These are phyloP conservation scores for Solanum verrucosum DNA, from an alignment of 257 asterid species.

Conservation along the genomic window DNA sequence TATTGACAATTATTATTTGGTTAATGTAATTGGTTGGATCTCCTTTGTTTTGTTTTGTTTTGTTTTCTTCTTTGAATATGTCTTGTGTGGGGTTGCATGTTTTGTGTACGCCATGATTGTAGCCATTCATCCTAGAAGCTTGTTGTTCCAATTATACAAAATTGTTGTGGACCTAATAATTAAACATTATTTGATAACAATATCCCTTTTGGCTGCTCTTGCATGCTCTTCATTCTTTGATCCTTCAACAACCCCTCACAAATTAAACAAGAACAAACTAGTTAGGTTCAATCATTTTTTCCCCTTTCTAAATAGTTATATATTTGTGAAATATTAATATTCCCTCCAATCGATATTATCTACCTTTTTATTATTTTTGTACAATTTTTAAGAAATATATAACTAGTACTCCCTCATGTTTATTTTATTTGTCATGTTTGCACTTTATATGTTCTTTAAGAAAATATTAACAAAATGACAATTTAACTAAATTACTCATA, in stretches of 20 bases:
- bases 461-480: background rate
- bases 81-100: background rate
- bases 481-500: background rate
- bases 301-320: background rate
- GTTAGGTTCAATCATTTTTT: background rate
- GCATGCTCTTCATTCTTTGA: background rate
- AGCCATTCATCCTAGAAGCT: background rate
- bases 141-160: background rate
- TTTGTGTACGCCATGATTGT: slow-evolving; percentile 1
- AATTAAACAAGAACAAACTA: background rate
- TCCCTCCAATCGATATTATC: background rate
- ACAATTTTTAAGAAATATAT: background rate
- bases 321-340: background rate
- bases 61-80: background rate
- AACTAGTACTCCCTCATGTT: background rate
- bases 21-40: background rate
- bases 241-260: background rate
- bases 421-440: background rate
- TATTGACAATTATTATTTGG: background rate
- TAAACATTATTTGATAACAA: background rate
- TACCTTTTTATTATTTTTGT: background rate
- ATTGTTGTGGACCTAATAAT: background rate
- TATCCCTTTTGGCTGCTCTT: background rate
- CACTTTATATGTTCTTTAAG: background rate
- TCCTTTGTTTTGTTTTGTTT: background rate